These are phyloP conservation scores for Sphagnum tenellum DNA, from an alignment of 225 moss, liverwort and hornwort species.

Conservation along the genomic window DNA sequence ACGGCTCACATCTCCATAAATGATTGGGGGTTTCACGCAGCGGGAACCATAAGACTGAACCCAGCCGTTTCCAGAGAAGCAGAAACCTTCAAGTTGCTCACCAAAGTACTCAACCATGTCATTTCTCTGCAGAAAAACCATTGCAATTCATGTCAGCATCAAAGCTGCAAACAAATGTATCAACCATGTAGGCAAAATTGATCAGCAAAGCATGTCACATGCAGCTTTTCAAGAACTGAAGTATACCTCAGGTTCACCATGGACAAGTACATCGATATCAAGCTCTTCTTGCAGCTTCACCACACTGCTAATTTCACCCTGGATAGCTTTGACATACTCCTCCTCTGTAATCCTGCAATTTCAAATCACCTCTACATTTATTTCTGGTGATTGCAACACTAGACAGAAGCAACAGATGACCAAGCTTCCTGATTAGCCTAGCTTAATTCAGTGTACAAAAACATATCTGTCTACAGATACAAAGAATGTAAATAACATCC, in stretches of 20 bases:
- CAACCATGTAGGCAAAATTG: too few species aligned
- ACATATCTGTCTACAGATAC: too few species aligned
- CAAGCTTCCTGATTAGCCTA: too few species aligned
- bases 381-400: too few species aligned
- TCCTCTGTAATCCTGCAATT: constrained; percentile 55
- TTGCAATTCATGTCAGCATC: too few species aligned
- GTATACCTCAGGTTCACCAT: constrained; percentile 79
- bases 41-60: constrained; percentile 86
- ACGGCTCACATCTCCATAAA: constrained; percentile 87
- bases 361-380: too few species aligned
- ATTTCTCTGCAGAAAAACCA: constrained; percentile 28
- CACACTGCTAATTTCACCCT: constrained; percentile 71
- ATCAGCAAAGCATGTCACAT: too few species aligned
- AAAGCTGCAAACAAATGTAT: too few species aligned
- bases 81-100: constrained; percentile 54
- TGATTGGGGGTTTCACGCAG: constrained; percentile 92
- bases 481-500: too few species aligned
- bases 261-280: constrained; percentile 82
- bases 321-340: constrained; percentile 74
- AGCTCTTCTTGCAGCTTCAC: constrained; percentile 84
- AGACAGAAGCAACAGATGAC: too few species aligned
- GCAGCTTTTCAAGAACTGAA: background rate
- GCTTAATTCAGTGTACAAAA: too few species aligned
- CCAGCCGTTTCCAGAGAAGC: constrained; percentile 59
- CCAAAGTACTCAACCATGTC: constrained; percentile 76